Conservation (phyloP, 169 alveolate genomes). For the Eimeria praecox region DNA sequence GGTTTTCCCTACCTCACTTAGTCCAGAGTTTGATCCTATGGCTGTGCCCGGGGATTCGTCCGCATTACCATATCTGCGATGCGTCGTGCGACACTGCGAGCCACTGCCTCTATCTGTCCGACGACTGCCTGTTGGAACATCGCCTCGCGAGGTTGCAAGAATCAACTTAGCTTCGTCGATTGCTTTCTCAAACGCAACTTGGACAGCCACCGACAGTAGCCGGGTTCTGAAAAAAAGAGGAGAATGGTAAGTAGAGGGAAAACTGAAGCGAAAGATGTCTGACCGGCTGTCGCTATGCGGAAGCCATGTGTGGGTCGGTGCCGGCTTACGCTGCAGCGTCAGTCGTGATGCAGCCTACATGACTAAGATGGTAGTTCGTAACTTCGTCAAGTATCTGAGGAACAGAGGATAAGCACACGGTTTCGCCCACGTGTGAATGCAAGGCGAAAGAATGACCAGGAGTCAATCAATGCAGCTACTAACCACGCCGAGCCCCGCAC, state of each 20-base stretch:
- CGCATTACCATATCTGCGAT: not conserved
- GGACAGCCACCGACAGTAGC: conserved; percentile 70
- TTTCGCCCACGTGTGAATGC: not conserved
- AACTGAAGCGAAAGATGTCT: not conserved
- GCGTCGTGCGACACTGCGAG: not conserved
- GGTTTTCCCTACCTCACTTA: conserved; percentile 3
- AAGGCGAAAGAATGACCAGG: not conserved
- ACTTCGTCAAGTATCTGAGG: conserved; percentile 59
- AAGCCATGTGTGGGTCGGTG: not conserved
- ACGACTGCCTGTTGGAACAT: conserved; percentile 12
- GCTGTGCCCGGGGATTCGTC: not conserved
- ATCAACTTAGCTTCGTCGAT: conserved; percentile 54
- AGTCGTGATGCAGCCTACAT: conserved; percentile 67
- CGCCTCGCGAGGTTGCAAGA: conserved; percentile 57
- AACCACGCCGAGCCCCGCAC: not conserved
- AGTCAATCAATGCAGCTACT: not conserved
- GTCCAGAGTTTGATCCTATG: not conserved
- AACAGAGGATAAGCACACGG: not conserved
- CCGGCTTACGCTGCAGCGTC: conserved; percentile 64
- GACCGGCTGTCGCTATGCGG: not conserved
- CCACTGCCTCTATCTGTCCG: conserved; percentile 38
- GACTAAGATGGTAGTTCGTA: conserved; percentile 35
- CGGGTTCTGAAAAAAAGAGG: conserved; percentile 22
- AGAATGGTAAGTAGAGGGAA: not conserved
- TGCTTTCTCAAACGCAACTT: conserved; percentile 70